phyloP scores from a whole-genome alignment of 1,284 basidiomycete species.

The Prillingera fragicola region DNA sequence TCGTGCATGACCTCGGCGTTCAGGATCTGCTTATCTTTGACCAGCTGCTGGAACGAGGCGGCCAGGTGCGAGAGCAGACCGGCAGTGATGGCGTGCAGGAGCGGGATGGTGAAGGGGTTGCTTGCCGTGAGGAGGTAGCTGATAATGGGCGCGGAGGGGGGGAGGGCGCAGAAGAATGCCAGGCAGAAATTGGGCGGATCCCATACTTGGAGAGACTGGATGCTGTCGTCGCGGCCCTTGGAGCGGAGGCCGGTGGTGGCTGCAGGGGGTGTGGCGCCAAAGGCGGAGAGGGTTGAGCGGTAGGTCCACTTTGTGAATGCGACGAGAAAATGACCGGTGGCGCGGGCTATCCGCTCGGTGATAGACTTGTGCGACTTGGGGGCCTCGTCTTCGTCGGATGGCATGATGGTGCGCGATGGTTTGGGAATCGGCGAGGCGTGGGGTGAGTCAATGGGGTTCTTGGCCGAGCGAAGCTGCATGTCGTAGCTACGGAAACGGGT shows the following conservation, averaged over 20 bases:
- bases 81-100: constrained; percentile 30
- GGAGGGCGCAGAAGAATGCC: constrained; percentile 44
- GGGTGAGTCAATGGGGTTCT: constrained; percentile 31
- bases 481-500: constrained; percentile 40
- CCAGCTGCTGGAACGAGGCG: constrained; percentile 35
- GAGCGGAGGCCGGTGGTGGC: not conserved
- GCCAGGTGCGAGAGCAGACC: constrained; percentile 37
- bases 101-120: constrained; percentile 36
- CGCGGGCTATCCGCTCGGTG: not conserved
- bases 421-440: constrained; percentile 33
- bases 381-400: not conserved
- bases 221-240: constrained; percentile 27
- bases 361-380: not conserved
- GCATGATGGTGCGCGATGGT: too few species aligned
- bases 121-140: constrained; percentile 31
- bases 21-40: constrained; percentile 44
- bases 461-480: constrained; percentile 38
- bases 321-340: constrained; percentile 3
- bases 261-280: constrained; percentile 23
- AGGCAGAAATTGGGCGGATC: constrained; percentile 47
- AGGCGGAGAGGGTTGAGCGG: constrained; percentile 24
- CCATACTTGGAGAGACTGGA: constrained; percentile 44
- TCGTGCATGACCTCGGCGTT: constrained; percentile 47
- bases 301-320: constrained; percentile 23
- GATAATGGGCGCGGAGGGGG: constrained; percentile 37